Conservation (phyloP, 2,329 filamentous ascomycete species). For the Calonectria pauciramosa region DNA sequence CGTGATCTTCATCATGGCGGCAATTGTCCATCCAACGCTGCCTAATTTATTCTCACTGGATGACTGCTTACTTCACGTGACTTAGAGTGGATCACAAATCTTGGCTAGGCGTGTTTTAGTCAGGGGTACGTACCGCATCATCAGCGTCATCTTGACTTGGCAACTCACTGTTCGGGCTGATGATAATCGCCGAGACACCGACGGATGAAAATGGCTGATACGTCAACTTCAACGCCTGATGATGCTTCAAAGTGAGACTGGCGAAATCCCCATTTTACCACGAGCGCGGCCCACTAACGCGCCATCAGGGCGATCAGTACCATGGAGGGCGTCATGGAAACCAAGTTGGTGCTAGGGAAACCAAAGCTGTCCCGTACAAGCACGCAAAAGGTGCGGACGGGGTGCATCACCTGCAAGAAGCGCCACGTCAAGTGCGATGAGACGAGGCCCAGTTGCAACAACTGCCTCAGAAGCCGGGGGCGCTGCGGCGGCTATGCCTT, state of each 20-base stretch:
- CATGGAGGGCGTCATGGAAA: neutral
- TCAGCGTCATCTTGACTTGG: neutral
- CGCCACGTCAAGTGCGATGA: constrained; percentile 44
- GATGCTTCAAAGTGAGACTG: neutral
- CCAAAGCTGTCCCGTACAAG: constrained; percentile 38
- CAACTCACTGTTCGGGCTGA: neutral
- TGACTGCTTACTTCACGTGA: neutral
- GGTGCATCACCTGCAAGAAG: constrained; percentile 43
- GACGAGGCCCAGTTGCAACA: constrained; percentile 29
- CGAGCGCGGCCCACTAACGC: neutral
- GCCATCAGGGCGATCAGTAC: neutral
- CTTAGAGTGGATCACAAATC: neutral
- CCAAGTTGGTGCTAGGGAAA: neutral
- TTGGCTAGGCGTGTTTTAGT: neutral
- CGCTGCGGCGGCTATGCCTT: constrained; percentile 35
- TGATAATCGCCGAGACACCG: neutral
- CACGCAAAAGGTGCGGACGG: constrained; percentile 37
- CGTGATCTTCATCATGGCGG: neutral
- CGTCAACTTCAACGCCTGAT: neutral
- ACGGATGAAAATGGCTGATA: neutral
- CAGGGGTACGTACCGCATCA: neutral
- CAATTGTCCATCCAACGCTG: neutral
- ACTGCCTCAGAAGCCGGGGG: constrained; percentile 32
- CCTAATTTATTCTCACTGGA: neutral
- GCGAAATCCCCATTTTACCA: too few species aligned